Base-by-base conservation (phyloP, 148 eudicot genomes). In the Persicaria maculosa region DNA sequence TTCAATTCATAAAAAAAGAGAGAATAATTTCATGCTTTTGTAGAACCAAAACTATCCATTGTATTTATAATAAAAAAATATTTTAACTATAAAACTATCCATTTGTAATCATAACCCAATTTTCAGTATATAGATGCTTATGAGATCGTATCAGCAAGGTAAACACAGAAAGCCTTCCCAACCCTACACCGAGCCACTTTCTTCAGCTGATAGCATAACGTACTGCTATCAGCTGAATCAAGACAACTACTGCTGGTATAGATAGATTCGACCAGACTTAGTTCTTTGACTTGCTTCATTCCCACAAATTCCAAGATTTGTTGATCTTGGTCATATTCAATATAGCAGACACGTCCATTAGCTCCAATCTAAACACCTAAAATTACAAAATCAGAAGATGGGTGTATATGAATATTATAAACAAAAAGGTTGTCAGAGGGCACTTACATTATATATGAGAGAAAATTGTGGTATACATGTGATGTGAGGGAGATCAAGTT, bases 321-420 rank as follows among this genome's bases (percentile, higher is more conserved):
- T 45, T 67, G 81, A 68, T 80, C 84, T 79, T 77, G 79, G 70
- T 84, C 85, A 82, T 92, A 87, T 76, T 90, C 92, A 79, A 95
- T 79, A 81, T 89, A 85, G 90, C 99, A 95, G 76, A 92, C 90
- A 87, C 99, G 92, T 72, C 99, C 97, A 92, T 95, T 97, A 79
- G 85, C 96, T 82, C 99, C 99, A 58, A 92, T 90, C 97, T 95
- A 87, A 77, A 64, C 16, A 77, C 40, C 19, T 79, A 46, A 19
- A 58, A 52, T 57, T 9, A 48, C 43, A 65, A 74, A 65, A 7
- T 22, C 71, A 65, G 64, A 47, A 57, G 20, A 76, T 73, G 45
- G 11, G 20, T 19, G 31, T 57, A 19, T 57, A 57, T 57, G 62
- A 48, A 48, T 48, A 1, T 8, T 48, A 48, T 48, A 48, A 14